Percentiles rank a stretch among this genome's conserved stretches.
These are phyloP conservation scores for Backusella tuberculispora DNA, from an alignment of 192 early-diverging fungal species.

Conservation along the genomic window DNA sequence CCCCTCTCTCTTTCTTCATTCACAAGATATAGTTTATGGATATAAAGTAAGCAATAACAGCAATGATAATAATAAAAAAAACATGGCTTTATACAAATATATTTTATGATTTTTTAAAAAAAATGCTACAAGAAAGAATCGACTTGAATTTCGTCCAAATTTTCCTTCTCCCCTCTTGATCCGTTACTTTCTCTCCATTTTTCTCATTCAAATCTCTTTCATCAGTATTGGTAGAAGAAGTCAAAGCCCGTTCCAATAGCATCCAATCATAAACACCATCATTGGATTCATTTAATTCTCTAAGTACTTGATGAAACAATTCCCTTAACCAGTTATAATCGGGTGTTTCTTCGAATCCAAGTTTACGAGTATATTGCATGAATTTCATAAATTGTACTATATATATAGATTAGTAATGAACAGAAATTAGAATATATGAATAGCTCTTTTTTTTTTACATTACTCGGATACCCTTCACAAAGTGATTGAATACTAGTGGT, in stretches of 20 bases:
- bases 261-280: constrained; percentile 97
- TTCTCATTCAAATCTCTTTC: neutral
- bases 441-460: neutral
- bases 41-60: too few species aligned
- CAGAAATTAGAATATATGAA: too few species aligned
- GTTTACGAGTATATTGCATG: constrained; percentile 83
- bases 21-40: too few species aligned
- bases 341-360: constrained; percentile 93
- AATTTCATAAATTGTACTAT: constrained; percentile 89
- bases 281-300: constrained; percentile 71
- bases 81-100: neutral
- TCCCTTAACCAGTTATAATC: constrained; percentile 92
- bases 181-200: neutral
- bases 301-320: constrained; percentile 79
- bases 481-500: constrained; percentile 83
- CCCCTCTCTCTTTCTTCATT: too few species aligned
- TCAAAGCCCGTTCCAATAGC: constrained; percentile 38
- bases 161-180: neutral
- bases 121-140: neutral
- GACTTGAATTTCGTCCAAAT: neutral
- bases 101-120: neutral
- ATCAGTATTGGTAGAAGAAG: neutral
- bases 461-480: constrained; percentile 84
- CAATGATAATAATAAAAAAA: too few species aligned
- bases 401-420: neutral